A percentile compares a stretch with the other conserved stretches of the same genome.
phyloP scores from a whole-genome alignment of 2,329 filamentous ascomycete species.

The Coniochaeta sp. region DNA sequence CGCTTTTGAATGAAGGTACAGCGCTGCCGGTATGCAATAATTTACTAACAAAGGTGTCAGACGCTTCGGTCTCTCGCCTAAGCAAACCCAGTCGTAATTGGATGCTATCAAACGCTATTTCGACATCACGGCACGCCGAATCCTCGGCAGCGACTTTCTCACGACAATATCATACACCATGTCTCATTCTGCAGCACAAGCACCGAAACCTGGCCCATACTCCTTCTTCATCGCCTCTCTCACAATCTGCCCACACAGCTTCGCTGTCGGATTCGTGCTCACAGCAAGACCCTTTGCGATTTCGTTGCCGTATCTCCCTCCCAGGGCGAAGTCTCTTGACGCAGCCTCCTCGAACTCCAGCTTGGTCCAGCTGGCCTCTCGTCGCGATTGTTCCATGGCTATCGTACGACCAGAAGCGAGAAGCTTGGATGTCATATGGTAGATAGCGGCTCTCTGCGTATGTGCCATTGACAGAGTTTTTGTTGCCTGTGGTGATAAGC shows the following conservation, averaged over 20 bases:
- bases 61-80: constrained; percentile 18
- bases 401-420: constrained; percentile 23
- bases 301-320: constrained; percentile 58
- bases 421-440: constrained; percentile 51
- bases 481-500: constrained; percentile 57
- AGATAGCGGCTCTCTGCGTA: constrained; percentile 63
- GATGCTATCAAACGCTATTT: not conserved
- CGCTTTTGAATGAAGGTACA: not conserved
- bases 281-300: constrained; percentile 59
- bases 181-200: constrained; percentile 12
- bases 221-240: constrained; percentile 64
- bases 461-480: constrained; percentile 63
- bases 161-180: not conserved
- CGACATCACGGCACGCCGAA: not conserved
- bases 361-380: constrained; percentile 41
- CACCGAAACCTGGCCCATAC: constrained; percentile 45
- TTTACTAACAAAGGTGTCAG: constrained; percentile 13
- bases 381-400: constrained; percentile 29
- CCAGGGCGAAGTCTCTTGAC: constrained; percentile 55
- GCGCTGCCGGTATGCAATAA: not conserved
- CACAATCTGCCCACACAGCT: constrained; percentile 63
- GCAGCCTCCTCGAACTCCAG: constrained; percentile 56
- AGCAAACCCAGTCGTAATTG: constrained; percentile 9
- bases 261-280: constrained; percentile 60
- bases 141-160: not conserved